These are phyloP conservation scores for Rhipidocladum racemiflorum DNA, from an alignment of 176 grass and related monocot genomes.

Conservation along the genomic window DNA sequence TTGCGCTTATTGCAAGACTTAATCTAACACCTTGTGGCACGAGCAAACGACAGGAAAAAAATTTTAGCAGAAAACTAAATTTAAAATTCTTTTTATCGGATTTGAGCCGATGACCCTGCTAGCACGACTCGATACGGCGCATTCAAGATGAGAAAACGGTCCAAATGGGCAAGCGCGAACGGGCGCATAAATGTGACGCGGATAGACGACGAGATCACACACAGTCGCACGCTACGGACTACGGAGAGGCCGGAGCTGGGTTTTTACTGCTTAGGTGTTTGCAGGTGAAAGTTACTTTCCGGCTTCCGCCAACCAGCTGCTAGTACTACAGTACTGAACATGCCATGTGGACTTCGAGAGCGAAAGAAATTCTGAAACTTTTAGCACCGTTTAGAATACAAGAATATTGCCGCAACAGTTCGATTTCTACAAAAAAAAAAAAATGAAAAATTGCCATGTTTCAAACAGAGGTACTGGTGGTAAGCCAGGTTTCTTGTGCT, in stretches of 20 bases:
- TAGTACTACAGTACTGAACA: background rate
- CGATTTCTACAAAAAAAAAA: too few species aligned
- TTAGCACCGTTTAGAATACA: too few species aligned
- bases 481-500: too few species aligned
- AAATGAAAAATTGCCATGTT: too few species aligned
- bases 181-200: background rate
- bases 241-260: background rate
- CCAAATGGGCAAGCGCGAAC: background rate
- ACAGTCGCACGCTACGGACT: background rate
- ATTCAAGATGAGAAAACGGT: background rate
- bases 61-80: too few species aligned
- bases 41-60: too few species aligned
- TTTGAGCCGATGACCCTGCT: too few species aligned
- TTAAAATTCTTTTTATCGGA: too few species aligned
- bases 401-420: too few species aligned
- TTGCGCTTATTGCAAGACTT: too few species aligned
- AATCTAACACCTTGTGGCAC: too few species aligned
- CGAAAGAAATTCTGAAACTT: background rate
- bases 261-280: background rate
- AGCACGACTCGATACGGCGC: background rate
- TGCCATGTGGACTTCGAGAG: background rate
- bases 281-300: background rate
- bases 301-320: background rate
- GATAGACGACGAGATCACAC: background rate
- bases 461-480: too few species aligned